A percentile compares a stretch with the other conserved stretches of the same genome.
Conservation (phyloP, 768 basidiomycete species). For the Lactifluus volemus region DNA sequence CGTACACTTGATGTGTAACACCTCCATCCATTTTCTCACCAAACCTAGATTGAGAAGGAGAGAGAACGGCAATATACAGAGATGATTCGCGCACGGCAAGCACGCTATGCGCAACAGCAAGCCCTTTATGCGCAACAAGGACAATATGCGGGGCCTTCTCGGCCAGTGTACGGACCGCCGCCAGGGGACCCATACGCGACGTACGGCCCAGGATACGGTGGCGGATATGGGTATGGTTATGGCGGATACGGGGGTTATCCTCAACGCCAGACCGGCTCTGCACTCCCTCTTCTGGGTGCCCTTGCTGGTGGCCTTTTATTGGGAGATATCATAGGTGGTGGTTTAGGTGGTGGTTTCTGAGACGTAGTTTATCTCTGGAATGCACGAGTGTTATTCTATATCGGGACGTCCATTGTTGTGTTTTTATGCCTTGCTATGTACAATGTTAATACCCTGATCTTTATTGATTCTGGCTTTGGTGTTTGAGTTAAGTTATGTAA, state of each 20-base stretch:
- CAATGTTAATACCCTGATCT: background rate
- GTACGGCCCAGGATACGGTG: conserved; percentile 7
- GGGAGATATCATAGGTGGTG: conserved; percentile 1
- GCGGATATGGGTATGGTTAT: conserved; percentile 17
- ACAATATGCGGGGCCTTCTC: background rate
- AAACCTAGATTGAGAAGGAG: conserved; percentile 12
- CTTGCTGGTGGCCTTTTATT: conserved; percentile 30
- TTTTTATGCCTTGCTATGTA: background rate
- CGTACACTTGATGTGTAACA: background rate
- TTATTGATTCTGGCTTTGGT: background rate
- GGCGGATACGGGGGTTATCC: conserved; percentile 1
- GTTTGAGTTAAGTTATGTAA: conserved; percentile 1
- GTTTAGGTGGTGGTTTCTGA: conserved; percentile 9
- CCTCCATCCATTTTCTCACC: background rate
- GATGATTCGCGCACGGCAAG: background rate
- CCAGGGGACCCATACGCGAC: conserved; percentile 17
- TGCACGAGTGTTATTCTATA: background rate
- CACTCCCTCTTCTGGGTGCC: conserved; percentile 28
- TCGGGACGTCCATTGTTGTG: background rate
- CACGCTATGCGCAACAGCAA: conserved; percentile 9
- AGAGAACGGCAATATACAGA: background rate
- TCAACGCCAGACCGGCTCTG: conserved; percentile 13
- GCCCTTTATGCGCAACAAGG: conserved; percentile 1
- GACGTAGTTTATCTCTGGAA: background rate
- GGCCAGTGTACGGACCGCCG: conserved; percentile 23